These are phyloP conservation scores for Fusarium sp. DNA, from an alignment of 2,329 filamentous ascomycete genomes.

Conservation along the genomic window DNA sequence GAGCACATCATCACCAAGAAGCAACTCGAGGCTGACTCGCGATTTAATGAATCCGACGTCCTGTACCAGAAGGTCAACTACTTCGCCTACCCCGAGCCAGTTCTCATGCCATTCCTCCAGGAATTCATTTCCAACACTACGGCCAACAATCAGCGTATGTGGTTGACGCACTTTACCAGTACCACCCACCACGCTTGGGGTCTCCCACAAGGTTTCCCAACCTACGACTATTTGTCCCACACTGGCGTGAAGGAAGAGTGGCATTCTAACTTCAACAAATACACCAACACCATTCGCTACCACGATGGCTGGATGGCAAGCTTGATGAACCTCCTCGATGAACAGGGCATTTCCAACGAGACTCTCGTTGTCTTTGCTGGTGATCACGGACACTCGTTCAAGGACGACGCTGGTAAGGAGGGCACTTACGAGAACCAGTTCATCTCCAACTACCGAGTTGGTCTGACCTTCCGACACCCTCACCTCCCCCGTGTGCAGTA, in stretches of 20 bases:
- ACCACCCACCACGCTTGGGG: slow-evolving; percentile 56
- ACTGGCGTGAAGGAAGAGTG: slow-evolving; percentile 47
- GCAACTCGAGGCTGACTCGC: slow-evolving; percentile 48
- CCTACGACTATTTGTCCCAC: slow-evolving; percentile 42
- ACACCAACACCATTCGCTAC: slow-evolving; percentile 54
- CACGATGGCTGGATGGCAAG: slow-evolving; percentile 54
- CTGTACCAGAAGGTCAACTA: slow-evolving; percentile 52
- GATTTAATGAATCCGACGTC: slow-evolving; percentile 45
- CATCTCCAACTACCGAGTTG: slow-evolving; percentile 54
- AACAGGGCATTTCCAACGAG: slow-evolving; percentile 54
- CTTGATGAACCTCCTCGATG: slow-evolving; percentile 53
- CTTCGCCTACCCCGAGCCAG: slow-evolving; percentile 54
- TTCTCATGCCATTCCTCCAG: slow-evolving; percentile 52
- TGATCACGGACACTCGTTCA: slow-evolving; percentile 56
- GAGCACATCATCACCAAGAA: slow-evolving; percentile 51
- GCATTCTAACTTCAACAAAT: slow-evolving; percentile 53
- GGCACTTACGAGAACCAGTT: slow-evolving; percentile 53
- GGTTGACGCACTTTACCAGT: slow-evolving; percentile 56
- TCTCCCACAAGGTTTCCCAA: slow-evolving; percentile 43
- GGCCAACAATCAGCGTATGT: slow-evolving; percentile 55
- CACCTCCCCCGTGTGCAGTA: slow-evolving; percentile 53
- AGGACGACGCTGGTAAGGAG: slow-evolving; percentile 52
- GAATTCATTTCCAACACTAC: slow-evolving; percentile 54
- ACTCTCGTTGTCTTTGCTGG: slow-evolving; percentile 55
- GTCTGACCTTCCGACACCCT: slow-evolving; percentile 54